These are phyloP conservation scores for Astrocystis sublimbata DNA, from an alignment of 495 filamentous ascomycete genomes.

Conservation along the genomic window DNA sequence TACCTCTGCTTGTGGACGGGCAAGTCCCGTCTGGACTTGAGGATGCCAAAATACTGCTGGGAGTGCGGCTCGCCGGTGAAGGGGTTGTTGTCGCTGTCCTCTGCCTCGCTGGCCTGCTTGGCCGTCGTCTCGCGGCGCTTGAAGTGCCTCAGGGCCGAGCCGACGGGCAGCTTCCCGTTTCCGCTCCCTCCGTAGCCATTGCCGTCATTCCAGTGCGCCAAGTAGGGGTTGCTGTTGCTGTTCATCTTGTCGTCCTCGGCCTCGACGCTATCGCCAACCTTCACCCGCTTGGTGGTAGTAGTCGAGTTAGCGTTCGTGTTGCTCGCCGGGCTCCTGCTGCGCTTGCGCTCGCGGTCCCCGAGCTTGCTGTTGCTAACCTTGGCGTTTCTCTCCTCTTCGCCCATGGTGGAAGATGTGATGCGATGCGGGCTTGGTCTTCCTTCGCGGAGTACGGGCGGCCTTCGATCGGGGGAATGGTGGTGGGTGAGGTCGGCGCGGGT, in stretches of 20 bases:
- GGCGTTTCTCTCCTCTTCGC: conserved; percentile 16
- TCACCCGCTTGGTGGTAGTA: conserved; percentile 32
- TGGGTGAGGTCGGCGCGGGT: neutral
- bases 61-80: conserved; percentile 78
- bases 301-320: conserved; percentile 17
- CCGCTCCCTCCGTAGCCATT: conserved; percentile 50
- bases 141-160: conserved; percentile 61
- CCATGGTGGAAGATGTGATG: conserved; percentile 8
- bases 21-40: conserved; percentile 78
- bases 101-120: conserved; percentile 66
- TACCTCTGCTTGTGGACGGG: conserved; percentile 89
- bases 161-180: conserved; percentile 38
- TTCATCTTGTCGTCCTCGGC: conserved; percentile 30
- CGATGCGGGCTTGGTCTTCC: neutral
- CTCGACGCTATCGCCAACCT: conserved; percentile 38
- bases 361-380: conserved; percentile 19
- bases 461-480: neutral
- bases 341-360: conserved; percentile 28
- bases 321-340: conserved; percentile 24
- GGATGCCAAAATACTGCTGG: conserved; percentile 81
- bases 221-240: conserved; percentile 70
- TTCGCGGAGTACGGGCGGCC: neutral
- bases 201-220: conserved; percentile 80
- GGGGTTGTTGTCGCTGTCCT: conserved; percentile 82
- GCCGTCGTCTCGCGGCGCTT: conserved; percentile 82